Base-by-base conservation (phyloP, 2,329 filamentous ascomycete species). In the Aspergillus carbonarius region DNA sequence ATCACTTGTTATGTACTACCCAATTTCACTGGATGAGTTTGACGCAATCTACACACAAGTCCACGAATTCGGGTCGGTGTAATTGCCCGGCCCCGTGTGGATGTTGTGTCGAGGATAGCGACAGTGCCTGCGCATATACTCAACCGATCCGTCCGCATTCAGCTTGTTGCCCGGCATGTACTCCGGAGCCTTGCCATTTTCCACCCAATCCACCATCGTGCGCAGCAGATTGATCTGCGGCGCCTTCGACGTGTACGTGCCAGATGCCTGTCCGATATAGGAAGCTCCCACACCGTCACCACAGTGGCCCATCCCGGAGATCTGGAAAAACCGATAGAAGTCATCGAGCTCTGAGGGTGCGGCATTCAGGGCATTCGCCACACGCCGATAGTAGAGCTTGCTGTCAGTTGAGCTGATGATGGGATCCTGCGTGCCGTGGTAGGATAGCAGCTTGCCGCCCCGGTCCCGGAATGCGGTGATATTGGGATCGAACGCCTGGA, bases 241-340 rank as follows among this genome's bases (percentile, higher is more conserved):
- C n/a, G 74, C 58, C n/a, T 39, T 64, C 0, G 65, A 65, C 30
- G 63, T 63, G 42, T 61, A 70, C 6, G 61, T 65, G 1, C 23
- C 6, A 4, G 51, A 23, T 56, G 60, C 68, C 67, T 70, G 79
- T 59, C 63, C 76, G 62, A 82, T 74, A 60, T 72, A 74, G 64
- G 76, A 74, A 3, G 79, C 73, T 40, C 79, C 75, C n/a, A 74
- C 70, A 5, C 79, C 79, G 1, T 65, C 62, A 2, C 58, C 57
- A 63, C 83, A 85, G 67, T 85, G 83, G 10, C 70, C 72, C 79
- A 84, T 82, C 0, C 83, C 83, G 0, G 82, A 82, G n/a, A 85
- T 76, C 18, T 72, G 73, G 65, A 85, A 85, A 63, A 81, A 79
- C 46, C 78, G 77, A 48, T 79, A 76, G 61, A 77, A 79, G 0